phyloP scores from a whole-genome alignment of 2,329 filamentous ascomycete genomes.

The Rutstroemia sydowiana region DNA sequence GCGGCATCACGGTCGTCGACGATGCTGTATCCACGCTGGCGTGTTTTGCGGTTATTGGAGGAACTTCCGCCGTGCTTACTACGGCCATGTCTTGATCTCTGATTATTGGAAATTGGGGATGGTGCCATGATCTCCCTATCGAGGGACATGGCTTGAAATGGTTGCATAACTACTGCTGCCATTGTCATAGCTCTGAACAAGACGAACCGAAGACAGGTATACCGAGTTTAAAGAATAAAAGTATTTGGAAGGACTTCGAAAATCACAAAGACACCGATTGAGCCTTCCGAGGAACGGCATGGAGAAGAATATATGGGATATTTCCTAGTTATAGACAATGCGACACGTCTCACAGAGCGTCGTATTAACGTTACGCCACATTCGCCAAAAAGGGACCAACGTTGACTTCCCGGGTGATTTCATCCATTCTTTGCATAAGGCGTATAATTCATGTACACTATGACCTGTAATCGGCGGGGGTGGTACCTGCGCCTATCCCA shows the following conservation, averaged over 20 bases:
- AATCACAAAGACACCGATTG: no score
- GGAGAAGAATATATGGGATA: no score
- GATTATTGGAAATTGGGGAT: slow-evolving; percentile 26
- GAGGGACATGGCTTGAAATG: slow-evolving; percentile 23
- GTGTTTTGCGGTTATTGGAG: slow-evolving; percentile 28
- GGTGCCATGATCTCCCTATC: slow-evolving; percentile 28
- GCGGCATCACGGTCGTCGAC: slow-evolving; percentile 35
- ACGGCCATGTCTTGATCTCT: slow-evolving; percentile 28
- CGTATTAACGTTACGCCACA: no score
- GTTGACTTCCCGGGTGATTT: no score
- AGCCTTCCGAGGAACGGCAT: no score
- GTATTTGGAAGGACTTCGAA: background rate
- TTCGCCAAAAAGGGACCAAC: no score
- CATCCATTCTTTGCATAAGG: no score
- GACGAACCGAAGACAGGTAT: background rate
- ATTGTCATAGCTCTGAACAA: slow-evolving; percentile 17
- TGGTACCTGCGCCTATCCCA: no score
- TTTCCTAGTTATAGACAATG: no score
- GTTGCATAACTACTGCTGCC: slow-evolving; percentile 26
- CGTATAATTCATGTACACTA: no score
- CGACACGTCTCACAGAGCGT: no score
- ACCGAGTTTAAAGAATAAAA: background rate
- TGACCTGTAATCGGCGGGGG: no score
- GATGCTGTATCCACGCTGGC: slow-evolving; percentile 35
- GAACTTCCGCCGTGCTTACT: slow-evolving; percentile 27